phyloP scores from a whole-genome alignment of 2,329 filamentous ascomycete species.

The Pleomassaria siparia region DNA sequence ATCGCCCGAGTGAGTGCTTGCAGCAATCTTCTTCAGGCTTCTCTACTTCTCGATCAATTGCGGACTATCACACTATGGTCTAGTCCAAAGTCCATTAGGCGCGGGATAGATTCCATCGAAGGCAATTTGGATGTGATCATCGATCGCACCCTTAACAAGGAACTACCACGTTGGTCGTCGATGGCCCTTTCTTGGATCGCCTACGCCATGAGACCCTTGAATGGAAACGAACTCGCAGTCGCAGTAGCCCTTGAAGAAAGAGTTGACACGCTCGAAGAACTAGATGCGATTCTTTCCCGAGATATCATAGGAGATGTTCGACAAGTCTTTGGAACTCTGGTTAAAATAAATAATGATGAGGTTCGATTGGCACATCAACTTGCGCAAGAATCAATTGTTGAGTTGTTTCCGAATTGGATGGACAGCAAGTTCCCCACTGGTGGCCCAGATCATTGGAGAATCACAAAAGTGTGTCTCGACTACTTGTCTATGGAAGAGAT shows the following conservation, averaged over 20 bases:
- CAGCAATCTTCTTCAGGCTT: conserved; percentile 2
- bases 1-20: not conserved
- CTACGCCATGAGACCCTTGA: not conserved
- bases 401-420: no score
- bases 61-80: not conserved
- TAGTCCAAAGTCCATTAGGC: not conserved
- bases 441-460: not conserved
- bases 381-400: not conserved
- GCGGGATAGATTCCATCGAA: not conserved
- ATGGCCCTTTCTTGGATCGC: conserved; percentile 1
- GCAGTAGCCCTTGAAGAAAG: not conserved
- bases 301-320: conserved; percentile 1
- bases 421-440: no score
- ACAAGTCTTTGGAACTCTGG: not conserved
- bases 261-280: not conserved
- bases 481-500: conserved; percentile 1
- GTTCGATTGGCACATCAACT: not conserved
- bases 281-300: not conserved
- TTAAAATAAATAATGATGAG: not conserved
- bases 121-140: not conserved
- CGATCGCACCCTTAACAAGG: not conserved
- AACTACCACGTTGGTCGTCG: not conserved
- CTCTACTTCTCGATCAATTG: conserved; percentile 1
- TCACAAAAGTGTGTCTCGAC: conserved; percentile 1
- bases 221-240: conserved; percentile 2